Evolutionary conservation across 2,329 filamentous ascomycete species (phyloP), one percentile per base, ranked within the genome.

Genomic region (Graphilbum fragrans): DNA sequence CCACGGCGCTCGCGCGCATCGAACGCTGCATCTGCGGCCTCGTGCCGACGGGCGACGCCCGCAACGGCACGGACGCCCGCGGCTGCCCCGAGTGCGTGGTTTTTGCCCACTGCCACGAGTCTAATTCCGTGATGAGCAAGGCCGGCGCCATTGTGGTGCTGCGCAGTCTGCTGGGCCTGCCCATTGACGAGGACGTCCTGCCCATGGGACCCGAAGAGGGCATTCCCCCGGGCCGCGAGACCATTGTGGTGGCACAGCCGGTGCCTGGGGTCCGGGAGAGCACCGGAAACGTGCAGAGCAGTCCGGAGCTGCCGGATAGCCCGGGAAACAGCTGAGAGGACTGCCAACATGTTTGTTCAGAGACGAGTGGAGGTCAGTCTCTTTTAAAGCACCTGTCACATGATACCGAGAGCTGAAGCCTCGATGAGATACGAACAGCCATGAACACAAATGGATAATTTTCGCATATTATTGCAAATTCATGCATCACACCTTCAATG

Each of bases 51-150:
- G 95, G 88, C 59, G 63, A 87, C 20, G 87, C 94, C 58, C 95
- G 90, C 59, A 86, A 90, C 35, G 86, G 82, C 49, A 82, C 80
- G 45, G 85, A 93, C 58, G 63, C 77, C 42, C 95, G 92, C 58
- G 92, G 92, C 0, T 96, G 92, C 59, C 63, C 90, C 19, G 90
- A 94, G 59, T 98, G 92, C 59, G 87, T 93, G 35, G 86, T 82
- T 48, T 83, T 80, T 47, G 85, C 93, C 58, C 63, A 76, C 41
- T 96, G 92, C 58, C 86, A 82, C 58, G 77, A 94, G 59, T 74
- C 78, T 41, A 95, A 95, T 56, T 76, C 85, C 53, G 87, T 96
- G 10, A 92, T 95, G 82, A 92, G 84, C 54, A 96, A 95, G 60
- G 85, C 82, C 1, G 90, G 90, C 0, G 81, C 83, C 8, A 77